Conservation (phyloP, 768 basidiomycete species). For the Boletus tylopilopsis region DNA sequence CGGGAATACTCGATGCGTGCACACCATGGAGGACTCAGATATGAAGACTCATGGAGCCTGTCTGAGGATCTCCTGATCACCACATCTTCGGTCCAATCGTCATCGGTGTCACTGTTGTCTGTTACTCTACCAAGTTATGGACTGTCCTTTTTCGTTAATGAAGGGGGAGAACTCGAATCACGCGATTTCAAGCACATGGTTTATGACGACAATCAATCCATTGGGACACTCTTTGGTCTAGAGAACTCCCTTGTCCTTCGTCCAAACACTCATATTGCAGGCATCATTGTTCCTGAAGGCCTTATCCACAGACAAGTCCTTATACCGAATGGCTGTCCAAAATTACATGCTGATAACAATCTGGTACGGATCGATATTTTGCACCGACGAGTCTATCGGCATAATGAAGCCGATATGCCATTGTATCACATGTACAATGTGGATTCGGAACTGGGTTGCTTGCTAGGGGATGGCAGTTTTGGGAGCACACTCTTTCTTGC, state of each 20-base stretch:
- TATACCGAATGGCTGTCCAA: background rate
- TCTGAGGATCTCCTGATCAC: background rate
- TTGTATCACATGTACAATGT: no score
- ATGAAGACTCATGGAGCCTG: no score
- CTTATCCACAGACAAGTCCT: background rate
- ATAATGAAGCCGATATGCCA: no score
- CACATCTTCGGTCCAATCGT: background rate
- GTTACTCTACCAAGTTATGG: background rate
- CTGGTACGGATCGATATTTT: no score
- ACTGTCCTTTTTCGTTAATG: background rate
- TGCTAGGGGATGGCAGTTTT: background rate
- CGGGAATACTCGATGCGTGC: no score
- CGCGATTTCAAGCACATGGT: background rate
- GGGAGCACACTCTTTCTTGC: background rate
- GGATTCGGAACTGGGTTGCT: background rate
- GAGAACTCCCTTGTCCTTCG: no score
- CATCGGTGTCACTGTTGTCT: background rate
- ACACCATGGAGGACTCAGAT: no score
- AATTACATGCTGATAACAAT: no score
- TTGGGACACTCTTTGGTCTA: no score
- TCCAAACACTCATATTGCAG: no score
- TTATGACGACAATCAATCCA: background rate
- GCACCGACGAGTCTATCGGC: no score
- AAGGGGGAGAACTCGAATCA: background rate
- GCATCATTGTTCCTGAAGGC: no score